Evolutionary conservation across 2,329 filamentous ascomycete genomes (phyloP), one percentile per base, ranked within the genome.

Genomic region (Neofusicoccum laricinum): DNA sequence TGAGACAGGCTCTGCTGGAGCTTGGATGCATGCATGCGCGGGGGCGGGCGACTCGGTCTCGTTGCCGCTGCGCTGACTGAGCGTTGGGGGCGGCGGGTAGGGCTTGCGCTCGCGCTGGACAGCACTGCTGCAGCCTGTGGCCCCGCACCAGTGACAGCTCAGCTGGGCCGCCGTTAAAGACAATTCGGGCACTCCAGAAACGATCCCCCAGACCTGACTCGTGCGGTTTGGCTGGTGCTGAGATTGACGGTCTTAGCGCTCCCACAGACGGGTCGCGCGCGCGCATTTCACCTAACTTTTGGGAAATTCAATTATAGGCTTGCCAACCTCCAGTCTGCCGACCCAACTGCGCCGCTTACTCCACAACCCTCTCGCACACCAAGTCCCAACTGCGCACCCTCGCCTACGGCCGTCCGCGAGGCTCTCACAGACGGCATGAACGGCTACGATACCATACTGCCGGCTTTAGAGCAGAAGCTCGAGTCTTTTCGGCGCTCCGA

Each of bases 401-500:
- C 48, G 38, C 48, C 15, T 25, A 8, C 6, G 25, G 7, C 38
- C 55, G 15, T 21, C 6, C 14, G 38, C 38, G 51, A 57, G 25
- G 19, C 43, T 4, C 4, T 12, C 19, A n/a, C 41, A 11, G 49
- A 38, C 61, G 46, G 12, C 61, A 63, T 63, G 61, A 63, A 63
- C 49, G 62, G 62, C 50, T 58, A 64, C 43, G 41, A 64, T 5
- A 51, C 40, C 21, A 45, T 49, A 5, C 53, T 59, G n/a, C 45
- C 53, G 3, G 43, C 53, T 25, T 34, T 64, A n/a, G 63, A 64
- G 43, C 53, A 64, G 19, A 71, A 73, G 64, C 71, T 77, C 69
- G 69, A 73, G 36, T 65, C 66, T 34, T 78, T 77, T 64, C 71
- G 71, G 36, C 71, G 71, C 32, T 75, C 74, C 36, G 76, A 78